Percentiles rank a stretch among this genome's conserved stretches.
phyloP scores from a whole-genome alignment of 169 alveolate species.

The Plasmodium gonderi region DNA sequence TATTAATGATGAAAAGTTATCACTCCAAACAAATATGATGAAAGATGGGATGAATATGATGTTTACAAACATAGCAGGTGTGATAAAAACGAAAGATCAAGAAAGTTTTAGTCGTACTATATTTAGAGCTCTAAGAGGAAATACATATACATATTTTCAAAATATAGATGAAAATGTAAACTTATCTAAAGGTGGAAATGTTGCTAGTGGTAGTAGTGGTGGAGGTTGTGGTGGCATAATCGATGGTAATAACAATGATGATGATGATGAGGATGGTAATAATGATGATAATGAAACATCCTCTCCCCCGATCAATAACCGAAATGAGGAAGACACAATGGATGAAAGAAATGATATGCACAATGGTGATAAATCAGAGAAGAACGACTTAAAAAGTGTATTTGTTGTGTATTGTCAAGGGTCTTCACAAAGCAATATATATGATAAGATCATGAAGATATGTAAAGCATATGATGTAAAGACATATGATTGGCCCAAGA shows the following conservation, averaged over 20 bases:
- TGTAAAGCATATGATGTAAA: slow-evolving; percentile 93
- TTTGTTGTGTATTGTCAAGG: slow-evolving; percentile 95
- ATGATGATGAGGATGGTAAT: background rate
- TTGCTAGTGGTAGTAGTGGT: background rate
- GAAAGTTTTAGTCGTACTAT: slow-evolving; percentile 94
- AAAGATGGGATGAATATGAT: slow-evolving; percentile 79
- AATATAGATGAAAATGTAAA: slow-evolving; percentile 86
- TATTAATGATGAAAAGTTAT: slow-evolving; percentile 75
- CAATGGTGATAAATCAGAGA: slow-evolving; percentile 39
- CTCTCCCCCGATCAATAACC: background rate
- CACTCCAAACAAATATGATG: slow-evolving; percentile 74
- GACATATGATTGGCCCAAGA: slow-evolving; percentile 89
- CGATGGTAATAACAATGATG: background rate
- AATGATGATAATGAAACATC: background rate
- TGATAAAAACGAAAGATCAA: slow-evolving; percentile 91
- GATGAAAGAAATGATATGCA: background rate
- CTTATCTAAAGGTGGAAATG: slow-evolving; percentile 47
- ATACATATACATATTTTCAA: slow-evolving; percentile 92
- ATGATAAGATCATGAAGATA: slow-evolving; percentile 91
- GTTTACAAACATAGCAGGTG: slow-evolving; percentile 93
- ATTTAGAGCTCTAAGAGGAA: slow-evolving; percentile 97
- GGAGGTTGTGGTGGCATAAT: too few species aligned
- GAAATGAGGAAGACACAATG: background rate
- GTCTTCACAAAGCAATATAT: slow-evolving; percentile 88
- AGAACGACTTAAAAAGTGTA: slow-evolving; percentile 87